These are phyloP conservation scores for Ophiostoma tasmaniense DNA, from an alignment of 2,329 filamentous ascomycete genomes.

Conservation along the genomic window DNA sequence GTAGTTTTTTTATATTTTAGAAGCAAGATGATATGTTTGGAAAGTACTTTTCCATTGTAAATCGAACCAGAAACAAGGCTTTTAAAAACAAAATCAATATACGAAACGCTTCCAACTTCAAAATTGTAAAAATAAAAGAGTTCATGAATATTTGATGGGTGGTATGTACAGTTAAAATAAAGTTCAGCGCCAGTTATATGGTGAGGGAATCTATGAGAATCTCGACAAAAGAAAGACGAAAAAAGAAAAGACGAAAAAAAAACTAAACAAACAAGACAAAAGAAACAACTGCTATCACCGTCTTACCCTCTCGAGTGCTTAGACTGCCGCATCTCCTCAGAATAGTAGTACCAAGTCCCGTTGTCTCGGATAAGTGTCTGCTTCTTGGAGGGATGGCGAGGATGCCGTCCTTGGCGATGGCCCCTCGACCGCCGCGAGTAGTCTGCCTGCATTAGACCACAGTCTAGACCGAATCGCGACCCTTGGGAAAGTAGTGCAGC, in stretches of 20 bases:
- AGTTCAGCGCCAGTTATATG: not conserved
- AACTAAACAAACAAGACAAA: not conserved
- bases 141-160: not conserved
- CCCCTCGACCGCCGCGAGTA: not conserved
- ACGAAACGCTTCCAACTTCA: no score
- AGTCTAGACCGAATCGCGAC: slow-evolving; percentile 6
- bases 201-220: not conserved
- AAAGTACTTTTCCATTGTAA: no score
- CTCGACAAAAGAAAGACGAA: not conserved
- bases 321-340: not conserved
- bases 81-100: no score
- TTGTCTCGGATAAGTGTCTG: not conserved
- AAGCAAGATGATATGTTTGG: no score
- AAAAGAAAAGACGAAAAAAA: not conserved
- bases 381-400: not conserved
- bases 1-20: no score
- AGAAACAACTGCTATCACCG: no score
- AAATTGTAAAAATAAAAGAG: not conserved
- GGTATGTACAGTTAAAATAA: not conserved
- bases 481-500: slow-evolving; percentile 10
- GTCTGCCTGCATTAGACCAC: not conserved
- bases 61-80: no score
- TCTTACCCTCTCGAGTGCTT: not conserved
- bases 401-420: not conserved
- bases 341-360: not conserved